Percentiles rank a stretch among this genome's conserved stretches.
These are phyloP conservation scores for Trichoderma gracile DNA, from an alignment of 2,329 filamentous ascomycete genomes.

Conservation along the genomic window DNA sequence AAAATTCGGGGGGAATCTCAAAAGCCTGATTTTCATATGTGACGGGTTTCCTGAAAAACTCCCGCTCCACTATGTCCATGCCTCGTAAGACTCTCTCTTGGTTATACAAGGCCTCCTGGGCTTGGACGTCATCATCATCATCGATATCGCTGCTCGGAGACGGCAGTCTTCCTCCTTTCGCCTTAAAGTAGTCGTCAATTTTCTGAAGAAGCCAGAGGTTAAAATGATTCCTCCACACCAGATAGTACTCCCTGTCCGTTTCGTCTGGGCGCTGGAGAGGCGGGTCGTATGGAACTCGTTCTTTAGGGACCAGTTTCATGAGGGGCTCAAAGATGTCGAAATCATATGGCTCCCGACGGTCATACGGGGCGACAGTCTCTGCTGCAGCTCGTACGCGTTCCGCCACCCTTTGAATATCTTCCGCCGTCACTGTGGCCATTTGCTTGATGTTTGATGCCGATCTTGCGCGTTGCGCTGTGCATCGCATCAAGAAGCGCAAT, in stretches of 20 bases:
- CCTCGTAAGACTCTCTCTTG: too few species aligned
- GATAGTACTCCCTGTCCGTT: background rate
- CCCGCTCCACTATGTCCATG: too few species aligned
- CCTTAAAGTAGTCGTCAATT: too few species aligned
- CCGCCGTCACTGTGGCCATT: background rate
- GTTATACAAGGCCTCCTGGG: too few species aligned
- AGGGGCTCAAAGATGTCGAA: background rate
- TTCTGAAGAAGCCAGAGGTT: too few species aligned
- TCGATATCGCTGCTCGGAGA: too few species aligned
- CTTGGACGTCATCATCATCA: too few species aligned
- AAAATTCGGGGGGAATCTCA: too few species aligned
- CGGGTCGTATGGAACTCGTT: background rate
- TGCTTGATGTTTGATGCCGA: background rate
- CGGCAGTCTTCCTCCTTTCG: too few species aligned
- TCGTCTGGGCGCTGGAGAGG: background rate
- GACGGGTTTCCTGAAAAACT: too few species aligned
- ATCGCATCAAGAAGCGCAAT: background rate
- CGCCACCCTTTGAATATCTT: background rate
- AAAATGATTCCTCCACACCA: too few species aligned
- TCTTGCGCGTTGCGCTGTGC: background rate
- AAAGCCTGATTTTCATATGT: too few species aligned
- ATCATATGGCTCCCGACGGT: background rate
- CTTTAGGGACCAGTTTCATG: background rate
- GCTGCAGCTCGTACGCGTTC: background rate
- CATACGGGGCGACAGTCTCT: background rate